Percentiles rank a stretch among this genome's conserved stretches.
Conservation (phyloP, 2,329 filamentous ascomycete genomes). For the Alternaria consortialis region DNA sequence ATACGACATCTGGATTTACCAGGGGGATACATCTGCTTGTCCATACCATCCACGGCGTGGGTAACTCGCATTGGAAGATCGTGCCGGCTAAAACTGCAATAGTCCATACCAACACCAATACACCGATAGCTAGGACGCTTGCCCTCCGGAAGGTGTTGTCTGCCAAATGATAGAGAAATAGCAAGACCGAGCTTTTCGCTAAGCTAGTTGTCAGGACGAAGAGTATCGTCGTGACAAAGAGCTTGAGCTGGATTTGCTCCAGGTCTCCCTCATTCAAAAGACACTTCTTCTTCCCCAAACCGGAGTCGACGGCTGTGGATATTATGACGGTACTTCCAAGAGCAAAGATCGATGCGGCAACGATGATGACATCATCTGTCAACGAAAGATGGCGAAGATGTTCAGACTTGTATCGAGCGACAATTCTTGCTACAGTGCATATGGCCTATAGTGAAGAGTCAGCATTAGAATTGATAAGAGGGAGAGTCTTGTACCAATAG, state of each 20-base stretch:
- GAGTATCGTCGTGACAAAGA: constrained; percentile 35
- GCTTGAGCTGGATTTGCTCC: constrained; percentile 26
- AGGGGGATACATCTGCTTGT: constrained; percentile 34
- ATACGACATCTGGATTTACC: constrained; percentile 17
- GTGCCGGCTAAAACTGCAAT: constrained; percentile 28
- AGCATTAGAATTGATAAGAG: constrained; percentile 1
- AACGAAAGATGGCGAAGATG: constrained; percentile 18
- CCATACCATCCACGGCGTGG: constrained; percentile 36
- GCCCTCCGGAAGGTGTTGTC: constrained; percentile 23
- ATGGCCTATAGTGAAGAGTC: constrained; percentile 25
- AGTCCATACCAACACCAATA: constrained; percentile 30
- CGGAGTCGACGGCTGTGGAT: constrained; percentile 31
- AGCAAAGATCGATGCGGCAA: constrained; percentile 30
- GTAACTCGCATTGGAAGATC: constrained; percentile 37
- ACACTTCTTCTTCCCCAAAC: constrained; percentile 27
- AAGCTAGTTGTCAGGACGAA: constrained; percentile 34
- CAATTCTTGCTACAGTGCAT: constrained; percentile 26
- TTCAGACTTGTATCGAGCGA: constrained; percentile 26
- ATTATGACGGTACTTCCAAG: constrained; percentile 34
- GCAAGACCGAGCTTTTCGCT: constrained; percentile 35
- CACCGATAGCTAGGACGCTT: constrained; percentile 19
- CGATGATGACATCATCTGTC: constrained; percentile 32
- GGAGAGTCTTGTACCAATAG: constrained; percentile 26
- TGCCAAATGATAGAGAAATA: constrained; percentile 31
- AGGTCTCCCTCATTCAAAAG: constrained; percentile 16